Evolutionary conservation across 2,329 filamentous ascomycete genomes (phyloP), one percentile per base, ranked within the genome.

Genomic region (Grosmannia penicillata): DNA sequence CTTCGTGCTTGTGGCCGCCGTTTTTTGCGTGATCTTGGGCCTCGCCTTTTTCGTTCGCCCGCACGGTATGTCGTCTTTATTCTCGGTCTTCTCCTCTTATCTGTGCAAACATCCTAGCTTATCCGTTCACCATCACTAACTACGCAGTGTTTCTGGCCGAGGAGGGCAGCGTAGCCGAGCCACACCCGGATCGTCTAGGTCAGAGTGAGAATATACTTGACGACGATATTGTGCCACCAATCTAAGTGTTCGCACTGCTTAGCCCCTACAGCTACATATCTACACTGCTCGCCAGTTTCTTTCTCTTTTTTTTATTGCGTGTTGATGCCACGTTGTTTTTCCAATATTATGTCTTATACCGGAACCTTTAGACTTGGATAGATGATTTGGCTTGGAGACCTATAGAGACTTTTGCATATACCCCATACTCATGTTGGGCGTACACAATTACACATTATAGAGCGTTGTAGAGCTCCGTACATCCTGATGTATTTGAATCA

Each of bases 41-140:
- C 66, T 75, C 38, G 82, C 75, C 50, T 79, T 78, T 56, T 71
- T 86, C 38, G 65, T 96, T 21, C 70, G 64, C 50, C 79, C 86
- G 4, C 67, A 82, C 62, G 66, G 86, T 93, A 63, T 62, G 81
- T 71, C 27, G 30, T 33, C 6, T 3, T 18, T n/a, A 13, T 33
- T 11, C 28, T 26, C 2, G 8, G 1, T 17, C 13, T 31, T 19
- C 17, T 9, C 7, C 7, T 10, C 3, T 17, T 24, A 11, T 31
- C 14, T 21, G 11, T 25, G 15, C n/a, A 6, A 6, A 7, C 18
- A 17, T 36, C n/a, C 13, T 28, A 4, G 10, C 24, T 15, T 21
- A 4, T 17, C 1, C 11, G n/a, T n/a, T n/a, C n/a, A n/a, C n/a
- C n/a, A n/a, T 14, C n/a, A 17, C 40, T 38, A 30, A 42, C 29